Evolutionary conservation across 2,329 filamentous ascomycete genomes (phyloP), one percentile per base, ranked within the genome.

Genomic region (Neoscytalidium dimidiatum): DNA sequence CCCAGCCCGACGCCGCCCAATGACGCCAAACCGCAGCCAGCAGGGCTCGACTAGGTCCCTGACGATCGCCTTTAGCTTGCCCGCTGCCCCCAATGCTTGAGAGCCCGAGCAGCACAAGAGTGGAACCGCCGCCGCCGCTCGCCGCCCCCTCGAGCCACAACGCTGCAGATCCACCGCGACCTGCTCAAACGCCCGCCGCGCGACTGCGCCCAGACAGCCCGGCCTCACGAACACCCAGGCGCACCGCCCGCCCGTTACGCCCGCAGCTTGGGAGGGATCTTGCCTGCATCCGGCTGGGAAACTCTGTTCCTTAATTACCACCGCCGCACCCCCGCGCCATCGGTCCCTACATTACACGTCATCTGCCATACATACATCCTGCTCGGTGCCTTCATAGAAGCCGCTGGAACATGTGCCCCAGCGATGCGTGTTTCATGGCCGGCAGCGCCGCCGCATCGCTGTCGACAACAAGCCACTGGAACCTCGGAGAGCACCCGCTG

Each of bases 21-120:
- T 60, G 56, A 46, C 56, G 56, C 56, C 56, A 23, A 26, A 17
- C 38, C 13, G 53, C 53, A 43, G 35, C 53, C 35, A 43, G 14
- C 52, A 38, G 21, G 52, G 35, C 29, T 35, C 17, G 35, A 38
- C 53, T n/a, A 60, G 29, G 56, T 60, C 41, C 56, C 56, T 60
- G 56, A 60, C 56, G 56, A 60, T 60, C 56, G 56, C 56, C 56
- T 21, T 60, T 60, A 31, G 38, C 26, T 8, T 28, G 29, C 31
- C 52, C 35, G 11, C 38, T 14, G 17, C 17, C 29, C 35, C n/a
- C 41, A 43, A n/a, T 23, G 26, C 17, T 28, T 41, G 14, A 41
- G 23, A 33, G 26, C 17, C 38, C 28, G 14, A 41, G 13, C 38
- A 19, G 19, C 29, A 4, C 17, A 23, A 4, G 31, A 13, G 52